These are phyloP conservation scores for Lodderomyces metapsilosis DNA, from an alignment of 1,139 yeast species.

Conservation along the genomic window DNA sequence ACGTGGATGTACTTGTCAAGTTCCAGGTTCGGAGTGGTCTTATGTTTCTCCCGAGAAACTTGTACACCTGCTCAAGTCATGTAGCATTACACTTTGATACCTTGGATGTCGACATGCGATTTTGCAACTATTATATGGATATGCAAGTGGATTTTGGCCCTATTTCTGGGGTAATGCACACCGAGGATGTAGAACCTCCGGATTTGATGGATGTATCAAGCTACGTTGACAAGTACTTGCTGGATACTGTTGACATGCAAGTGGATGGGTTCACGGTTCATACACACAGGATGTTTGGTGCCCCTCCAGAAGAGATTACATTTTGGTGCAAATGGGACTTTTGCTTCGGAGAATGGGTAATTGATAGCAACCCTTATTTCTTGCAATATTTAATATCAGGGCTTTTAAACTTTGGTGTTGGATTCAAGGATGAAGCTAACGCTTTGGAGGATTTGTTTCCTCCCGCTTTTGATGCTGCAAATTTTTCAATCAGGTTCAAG, in stretches of 20 bases:
- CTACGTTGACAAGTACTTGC: conserved; percentile 24
- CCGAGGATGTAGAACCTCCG: conserved; percentile 17
- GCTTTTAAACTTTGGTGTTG: conserved; percentile 51
- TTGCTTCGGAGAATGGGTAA: conserved; percentile 55
- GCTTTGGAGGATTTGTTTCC: conserved; percentile 58
- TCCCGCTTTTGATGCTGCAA: conserved; percentile 65
- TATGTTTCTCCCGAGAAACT: conserved; percentile 66
- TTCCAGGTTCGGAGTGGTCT: conserved; percentile 72
- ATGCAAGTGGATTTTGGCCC: conserved; percentile 60
- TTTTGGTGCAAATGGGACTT: conserved; percentile 91
- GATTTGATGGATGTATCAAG: conserved; percentile 25
- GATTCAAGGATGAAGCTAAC: conserved; percentile 75
- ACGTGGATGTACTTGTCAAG: conserved; percentile 70
- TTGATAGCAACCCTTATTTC: conserved; percentile 54
- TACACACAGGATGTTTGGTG: conserved; percentile 90
- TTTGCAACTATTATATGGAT: conserved; percentile 93
- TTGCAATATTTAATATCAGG: conserved; percentile 46
- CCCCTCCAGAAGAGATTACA: conserved; percentile 86
- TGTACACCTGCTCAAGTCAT: conserved; percentile 66
- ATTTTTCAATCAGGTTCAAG: conserved; percentile 51
- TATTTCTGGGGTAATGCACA: conserved; percentile 35
- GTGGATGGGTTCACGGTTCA: conserved; percentile 66
- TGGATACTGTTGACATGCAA: conserved; percentile 29
- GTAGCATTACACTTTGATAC: conserved; percentile 62
- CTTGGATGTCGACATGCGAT: conserved; percentile 74